Evolutionary conservation across 2,329 filamentous ascomycete genomes (phyloP).

Genomic region (Dothistroma septosporum): DNA sequence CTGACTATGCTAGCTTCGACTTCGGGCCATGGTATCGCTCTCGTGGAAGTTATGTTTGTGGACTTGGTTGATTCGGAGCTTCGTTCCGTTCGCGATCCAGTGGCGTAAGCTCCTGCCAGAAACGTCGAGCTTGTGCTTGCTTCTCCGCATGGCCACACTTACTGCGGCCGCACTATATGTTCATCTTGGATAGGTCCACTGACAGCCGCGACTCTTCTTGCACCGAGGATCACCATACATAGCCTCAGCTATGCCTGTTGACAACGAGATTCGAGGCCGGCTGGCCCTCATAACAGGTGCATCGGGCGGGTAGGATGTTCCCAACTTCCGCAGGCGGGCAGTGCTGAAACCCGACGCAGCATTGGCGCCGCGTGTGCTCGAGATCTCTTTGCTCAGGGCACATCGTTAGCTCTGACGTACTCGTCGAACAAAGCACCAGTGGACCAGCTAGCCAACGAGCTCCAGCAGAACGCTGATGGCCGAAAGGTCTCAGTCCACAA

Average conservation of each 20-base stretch:
- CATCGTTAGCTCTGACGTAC: constrained; percentile 58
- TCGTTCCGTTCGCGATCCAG: not conserved
- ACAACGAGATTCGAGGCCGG: constrained; percentile 47
- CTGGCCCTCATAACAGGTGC: constrained; percentile 59
- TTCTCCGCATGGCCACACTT: not conserved
- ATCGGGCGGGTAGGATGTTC: constrained; percentile 52
- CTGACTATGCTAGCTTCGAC: not conserved
- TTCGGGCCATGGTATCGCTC: not conserved
- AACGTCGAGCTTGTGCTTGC: not conserved
- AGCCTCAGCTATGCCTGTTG: constrained; percentile 17
- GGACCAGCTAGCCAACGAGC: constrained; percentile 40
- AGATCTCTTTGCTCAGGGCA: constrained; percentile 50
- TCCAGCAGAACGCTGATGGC: constrained; percentile 21
- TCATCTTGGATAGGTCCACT: not conserved
- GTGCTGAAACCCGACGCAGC: constrained; percentile 34
- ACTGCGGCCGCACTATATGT: not conserved
- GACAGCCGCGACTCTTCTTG: not conserved
- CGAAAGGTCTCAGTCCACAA: constrained; percentile 52
- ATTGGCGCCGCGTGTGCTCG: constrained; percentile 58
- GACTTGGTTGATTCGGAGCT: not conserved
- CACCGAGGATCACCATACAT: not conserved
- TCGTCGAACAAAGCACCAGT: constrained; percentile 49
- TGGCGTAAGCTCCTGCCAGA: not conserved
- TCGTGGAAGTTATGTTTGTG: not conserved
- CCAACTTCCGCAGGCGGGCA: not conserved